phyloP scores from a whole-genome alignment of 768 basidiomycete genomes.

The Boletus bicolor region DNA sequence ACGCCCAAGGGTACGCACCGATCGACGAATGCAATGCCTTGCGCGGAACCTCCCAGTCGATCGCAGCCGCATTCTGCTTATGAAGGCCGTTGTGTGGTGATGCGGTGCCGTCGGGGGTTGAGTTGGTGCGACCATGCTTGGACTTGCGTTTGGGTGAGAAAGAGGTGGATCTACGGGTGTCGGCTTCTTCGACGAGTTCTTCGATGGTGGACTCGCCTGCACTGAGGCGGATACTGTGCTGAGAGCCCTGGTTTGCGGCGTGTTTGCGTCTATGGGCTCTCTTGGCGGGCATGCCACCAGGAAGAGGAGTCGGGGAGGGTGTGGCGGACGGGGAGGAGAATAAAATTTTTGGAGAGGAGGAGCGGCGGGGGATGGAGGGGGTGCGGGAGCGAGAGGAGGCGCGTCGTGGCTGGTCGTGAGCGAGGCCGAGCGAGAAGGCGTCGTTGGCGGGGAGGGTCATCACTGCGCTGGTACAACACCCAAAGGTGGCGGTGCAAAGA shows the following conservation, averaged over 20 bases:
- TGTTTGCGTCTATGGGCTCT: conserved; percentile 26
- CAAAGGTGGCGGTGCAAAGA: conserved; percentile 14
- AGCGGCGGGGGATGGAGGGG: conserved; percentile 35
- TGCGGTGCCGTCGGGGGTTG: conserved; percentile 3
- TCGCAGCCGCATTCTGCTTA: conserved; percentile 16
- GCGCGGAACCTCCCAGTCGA: conserved; percentile 90
- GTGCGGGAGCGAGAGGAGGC: conserved; percentile 23
- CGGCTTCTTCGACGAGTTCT: conserved; percentile 24
- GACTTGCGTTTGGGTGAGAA: conserved; percentile 20
- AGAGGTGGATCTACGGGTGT: conserved; percentile 5
- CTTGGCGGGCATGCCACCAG: conserved; percentile 36
- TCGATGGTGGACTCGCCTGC: conserved; percentile 19
- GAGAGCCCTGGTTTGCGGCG: conserved; percentile 25
- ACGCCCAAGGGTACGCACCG: conserved; percentile 47
- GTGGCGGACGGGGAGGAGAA: conserved; percentile 36
- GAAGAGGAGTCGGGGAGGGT: conserved; percentile 7
- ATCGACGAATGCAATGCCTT: conserved; percentile 88
- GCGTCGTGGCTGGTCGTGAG: conserved; percentile 34
- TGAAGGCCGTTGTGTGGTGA: conserved; percentile 1
- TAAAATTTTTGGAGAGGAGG: conserved; percentile 47
- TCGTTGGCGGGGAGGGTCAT: conserved; percentile 37
- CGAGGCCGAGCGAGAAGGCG: conserved; percentile 35
- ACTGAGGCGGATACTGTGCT: conserved; percentile 9
- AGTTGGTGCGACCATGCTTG: conserved; percentile 11
- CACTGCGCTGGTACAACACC: neutral